Percentiles rank a stretch among this genome's conserved stretches.
phyloP scores from a whole-genome alignment of 2,329 filamentous ascomycete species.

The Scopulariopsis brevicaulis region DNA sequence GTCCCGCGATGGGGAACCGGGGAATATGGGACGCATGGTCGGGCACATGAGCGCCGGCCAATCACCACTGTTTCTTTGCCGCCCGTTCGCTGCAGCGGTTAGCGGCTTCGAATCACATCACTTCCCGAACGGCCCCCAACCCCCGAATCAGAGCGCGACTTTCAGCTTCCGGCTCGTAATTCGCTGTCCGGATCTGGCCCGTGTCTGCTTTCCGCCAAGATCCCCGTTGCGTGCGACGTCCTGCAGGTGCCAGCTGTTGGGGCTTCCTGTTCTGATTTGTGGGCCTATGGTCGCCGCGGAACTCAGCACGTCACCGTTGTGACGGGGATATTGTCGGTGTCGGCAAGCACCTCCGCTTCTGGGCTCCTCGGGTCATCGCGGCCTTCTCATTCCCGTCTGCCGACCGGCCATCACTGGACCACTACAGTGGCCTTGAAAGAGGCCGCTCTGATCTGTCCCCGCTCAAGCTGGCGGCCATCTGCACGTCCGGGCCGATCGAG shows the following conservation, averaged over 20 bases:
- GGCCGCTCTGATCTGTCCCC: not conserved
- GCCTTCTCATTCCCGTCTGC: not conserved
- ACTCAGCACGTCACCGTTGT: not conserved
- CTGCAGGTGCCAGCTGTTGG: not conserved
- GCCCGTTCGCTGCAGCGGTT: constrained; percentile 10
- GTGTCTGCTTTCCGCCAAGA: not conserved
- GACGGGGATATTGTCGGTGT: not conserved
- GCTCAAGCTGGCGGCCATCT: not conserved
- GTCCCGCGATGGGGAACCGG: not conserved
- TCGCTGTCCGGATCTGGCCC: not conserved
- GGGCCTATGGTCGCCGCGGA: not conserved
- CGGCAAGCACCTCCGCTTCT: not conserved
- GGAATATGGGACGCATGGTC: constrained; percentile 4
- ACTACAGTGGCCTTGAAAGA: not conserved
- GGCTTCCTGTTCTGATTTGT: not conserved
- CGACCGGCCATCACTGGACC: not conserved
- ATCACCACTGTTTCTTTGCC: constrained; percentile 13
- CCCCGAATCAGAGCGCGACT: constrained; percentile 3
- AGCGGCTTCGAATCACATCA: constrained; percentile 6
- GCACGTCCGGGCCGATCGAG: constrained; percentile 2
- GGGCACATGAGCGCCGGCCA: constrained; percentile 9
- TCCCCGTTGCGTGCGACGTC: not conserved
- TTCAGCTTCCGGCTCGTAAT: not conserved
- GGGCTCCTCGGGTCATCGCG: not conserved
- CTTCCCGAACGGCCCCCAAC: not conserved